Base-by-base conservation (phyloP, 805 yeast species). In the Pichia scutulata region DNA sequence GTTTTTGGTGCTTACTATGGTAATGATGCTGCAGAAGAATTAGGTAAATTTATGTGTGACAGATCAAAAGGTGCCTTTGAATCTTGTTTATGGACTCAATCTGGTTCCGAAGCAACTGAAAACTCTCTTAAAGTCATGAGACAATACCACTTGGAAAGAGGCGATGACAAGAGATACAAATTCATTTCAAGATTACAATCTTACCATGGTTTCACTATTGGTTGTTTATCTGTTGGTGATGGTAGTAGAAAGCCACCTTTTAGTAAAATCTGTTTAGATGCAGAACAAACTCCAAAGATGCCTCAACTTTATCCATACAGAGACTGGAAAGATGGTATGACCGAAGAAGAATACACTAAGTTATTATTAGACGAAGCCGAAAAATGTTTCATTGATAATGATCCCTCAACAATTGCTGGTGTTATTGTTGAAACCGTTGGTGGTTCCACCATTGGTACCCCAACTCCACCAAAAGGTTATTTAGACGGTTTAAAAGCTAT, bases 31-130 rank as follows among this genome's bases (percentile, higher is more conserved):
- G 70, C 77, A 28, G 78, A 74, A 56, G 67, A 63, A 4, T 60
- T 74, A 42, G 68, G 72, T 40, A 59, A 71, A 48, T 70, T 69
- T 77, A 81, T 61, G 53, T 62, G 71, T 52, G 69, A 65, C 1
- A 58, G 65, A 28, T 71, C 75, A 26, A 54, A 64, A 19, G 70
- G 68, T 43, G 70, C 66, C 2, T 71, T 72, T 53, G 60, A 62
- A 10, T 65, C 73, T 28, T 74, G 71, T 16, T 51, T 71, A 42
- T 67, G 86, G 52, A 75, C 80, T 52, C 81, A 81, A 60, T 78
- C 86, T 2, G 95, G 95, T 50, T 75, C 89, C 21, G 92, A 84
- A 65, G 86, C 90, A 41, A 85, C 84, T 59, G 92, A 84, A 63
- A 88, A 88, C 33, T 89, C 89, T 2, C 63, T 84, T 56, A 84